Evolutionary conservation across 2,329 filamentous ascomycete genomes (phyloP).

Genomic region (Arachnomyces sp.): DNA sequence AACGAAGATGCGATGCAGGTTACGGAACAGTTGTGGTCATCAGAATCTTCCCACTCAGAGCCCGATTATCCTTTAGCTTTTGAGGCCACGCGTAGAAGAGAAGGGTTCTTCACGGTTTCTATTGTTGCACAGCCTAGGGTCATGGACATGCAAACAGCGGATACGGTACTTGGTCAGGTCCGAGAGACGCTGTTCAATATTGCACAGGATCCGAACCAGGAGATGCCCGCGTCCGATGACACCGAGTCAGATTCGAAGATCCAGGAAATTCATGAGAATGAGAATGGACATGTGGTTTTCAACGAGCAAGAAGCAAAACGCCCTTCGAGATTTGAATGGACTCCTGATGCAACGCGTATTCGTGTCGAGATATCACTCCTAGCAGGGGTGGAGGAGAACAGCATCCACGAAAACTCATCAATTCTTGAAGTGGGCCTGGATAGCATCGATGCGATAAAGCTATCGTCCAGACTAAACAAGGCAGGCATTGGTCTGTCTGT

Average conservation of each 20-base stretch:
- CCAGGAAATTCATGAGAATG: not conserved
- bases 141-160: constrained; percentile 27
- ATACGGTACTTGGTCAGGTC: constrained; percentile 38
- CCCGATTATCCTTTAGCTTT: constrained; percentile 72
- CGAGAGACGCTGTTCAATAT: constrained; percentile 31
- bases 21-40: constrained; percentile 46
- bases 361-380: constrained; percentile 58
- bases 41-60: constrained; percentile 40
- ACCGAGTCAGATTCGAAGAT: not conserved
- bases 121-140: constrained; percentile 51
- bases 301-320: constrained; percentile 1
- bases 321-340: constrained; percentile 50
- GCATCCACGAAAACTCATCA: constrained; percentile 53
- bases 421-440: constrained; percentile 81
- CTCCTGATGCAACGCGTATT: constrained; percentile 44
- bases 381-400: constrained; percentile 44
- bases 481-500: constrained; percentile 56
- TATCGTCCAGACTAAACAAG: constrained; percentile 64
- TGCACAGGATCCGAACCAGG: constrained; percentile 22
- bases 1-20: constrained; percentile 13
- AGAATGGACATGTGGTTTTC: not conserved
- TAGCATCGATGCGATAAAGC: constrained; percentile 83
- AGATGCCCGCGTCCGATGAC: constrained; percentile 13
- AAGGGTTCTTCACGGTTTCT: constrained; percentile 47
- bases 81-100: constrained; percentile 54